phyloP scores from a whole-genome alignment of 129 eudicot genomes.

The Artemisia annua region DNA sequence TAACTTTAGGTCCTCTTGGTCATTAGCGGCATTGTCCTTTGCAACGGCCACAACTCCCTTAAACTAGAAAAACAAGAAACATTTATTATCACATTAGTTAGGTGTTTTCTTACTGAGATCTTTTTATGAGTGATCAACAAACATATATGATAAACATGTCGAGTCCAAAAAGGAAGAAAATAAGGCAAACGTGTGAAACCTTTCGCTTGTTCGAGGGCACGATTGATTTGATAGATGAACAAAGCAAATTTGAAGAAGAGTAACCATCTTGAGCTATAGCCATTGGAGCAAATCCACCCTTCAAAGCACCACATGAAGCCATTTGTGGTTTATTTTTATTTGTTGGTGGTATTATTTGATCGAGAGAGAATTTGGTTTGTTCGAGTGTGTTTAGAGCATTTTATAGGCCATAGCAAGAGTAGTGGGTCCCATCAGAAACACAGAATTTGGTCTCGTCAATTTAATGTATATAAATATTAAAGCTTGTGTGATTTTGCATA shows the following conservation, averaged over 20 bases:
- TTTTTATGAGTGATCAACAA: background rate
- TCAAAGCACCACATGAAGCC: constrained; percentile 31
- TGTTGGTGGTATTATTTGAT: background rate
- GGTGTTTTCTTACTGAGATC: background rate
- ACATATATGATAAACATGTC: too few relatives aligned
- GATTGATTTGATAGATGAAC: constrained; percentile 14
- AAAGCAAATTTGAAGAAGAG: constrained; percentile 17
- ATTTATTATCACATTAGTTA: background rate
- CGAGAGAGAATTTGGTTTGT: background rate
- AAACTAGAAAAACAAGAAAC: constrained; percentile 26
- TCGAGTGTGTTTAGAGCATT: constrained; percentile 4
- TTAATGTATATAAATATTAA: too few relatives aligned
- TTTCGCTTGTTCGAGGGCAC: constrained; percentile 22
- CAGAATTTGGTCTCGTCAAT: background rate
- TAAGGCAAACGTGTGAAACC: constrained; percentile 20
- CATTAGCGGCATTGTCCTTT: constrained; percentile 29
- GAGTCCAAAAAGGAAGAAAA: background rate
- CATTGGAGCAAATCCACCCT: constrained; percentile 12
- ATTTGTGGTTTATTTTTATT: background rate
- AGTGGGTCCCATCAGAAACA: background rate
- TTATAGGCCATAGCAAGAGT: constrained; percentile 17
- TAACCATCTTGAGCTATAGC: constrained; percentile 17
- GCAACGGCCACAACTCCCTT: constrained; percentile 19
- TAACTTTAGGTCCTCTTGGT: constrained; percentile 7
- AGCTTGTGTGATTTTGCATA: too few relatives aligned